Base-by-base conservation (phyloP, 140 eudicot species). In the Senecio squalidus region DNA sequence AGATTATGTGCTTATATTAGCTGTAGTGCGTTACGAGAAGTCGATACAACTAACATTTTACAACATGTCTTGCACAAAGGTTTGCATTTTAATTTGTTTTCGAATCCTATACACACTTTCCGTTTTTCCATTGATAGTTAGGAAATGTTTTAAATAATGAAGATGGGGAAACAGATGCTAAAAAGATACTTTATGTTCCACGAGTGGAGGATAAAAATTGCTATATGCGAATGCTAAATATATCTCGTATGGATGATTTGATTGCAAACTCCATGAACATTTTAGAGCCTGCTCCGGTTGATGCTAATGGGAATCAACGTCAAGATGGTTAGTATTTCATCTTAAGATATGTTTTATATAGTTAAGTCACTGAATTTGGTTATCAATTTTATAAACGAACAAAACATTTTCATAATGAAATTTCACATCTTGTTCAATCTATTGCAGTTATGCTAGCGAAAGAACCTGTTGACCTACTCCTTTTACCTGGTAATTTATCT, bases 121-220 rank as follows among this genome's bases (percentile, higher is more conserved):
- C n/a, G n/a, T n/a, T n/a, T n/a, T n/a, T n/a, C n/a, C n/a, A n/a
- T n/a, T n/a, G n/a, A n/a, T n/a, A n/a, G n/a, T n/a, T n/a, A n/a
- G n/a, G n/a, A n/a, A n/a, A n/a, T n/a, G n/a, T n/a, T n/a, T n/a
- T n/a, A n/a, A n/a, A n/a, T n/a, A n/a, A n/a, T 74, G 76, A 76
- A 82, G 92, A 79, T 76, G 86, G 82, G 6, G 57, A 54, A 62
- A 72, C 75, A 61, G 84, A 62, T 40, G 61, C 45, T 26, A 55
- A 60, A 25, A 88, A 82, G 73, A 84, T 25, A 67, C 86, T 92
- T 44, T 92, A 87, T 76, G 98, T 92, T 78, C 98, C 98, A 73
- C 74, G 96, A 47, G 96, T 92, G 75, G 98, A 92, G 76, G 96
- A 92, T 77, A 92, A 73, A 78, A 88, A 87, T 73, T 69, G 98